A percentile compares a stretch with the other conserved stretches of the same genome.
Evolutionary conservation across 805 yeast genomes (phyloP).

Genomic region (Yamadazyma phyllophila): DNA sequence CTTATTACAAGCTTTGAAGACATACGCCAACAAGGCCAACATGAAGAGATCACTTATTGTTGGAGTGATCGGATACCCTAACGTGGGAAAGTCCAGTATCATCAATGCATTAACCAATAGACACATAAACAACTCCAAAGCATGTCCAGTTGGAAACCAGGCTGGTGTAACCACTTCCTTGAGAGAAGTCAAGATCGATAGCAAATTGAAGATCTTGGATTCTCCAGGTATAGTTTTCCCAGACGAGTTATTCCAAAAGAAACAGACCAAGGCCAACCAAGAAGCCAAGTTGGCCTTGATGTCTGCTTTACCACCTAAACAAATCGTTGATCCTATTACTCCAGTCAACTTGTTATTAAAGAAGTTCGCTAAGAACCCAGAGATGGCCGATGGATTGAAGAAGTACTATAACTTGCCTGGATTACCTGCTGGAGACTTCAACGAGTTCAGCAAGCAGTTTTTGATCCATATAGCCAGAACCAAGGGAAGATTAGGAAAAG

Average conservation of each 20-base stretch:
- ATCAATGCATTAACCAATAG: slow-evolving; percentile 85
- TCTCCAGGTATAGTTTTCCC: slow-evolving; percentile 99
- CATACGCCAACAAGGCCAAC: slow-evolving; percentile 79
- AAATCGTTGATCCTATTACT: slow-evolving; percentile 77
- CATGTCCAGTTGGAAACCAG: slow-evolving; percentile 96
- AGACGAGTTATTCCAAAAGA: slow-evolving; percentile 44
- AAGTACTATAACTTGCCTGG: slow-evolving; percentile 77
- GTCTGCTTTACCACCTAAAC: slow-evolving; percentile 87
- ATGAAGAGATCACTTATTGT: slow-evolving; percentile 86
- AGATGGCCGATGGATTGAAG: slow-evolving; percentile 75
- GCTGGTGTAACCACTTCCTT: slow-evolving; percentile 95
- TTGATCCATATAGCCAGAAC: slow-evolving; percentile 90
- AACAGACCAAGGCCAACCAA: slow-evolving; percentile 56
- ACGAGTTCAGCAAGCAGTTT: slow-evolving; percentile 80
- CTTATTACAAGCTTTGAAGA: slow-evolving; percentile 76
- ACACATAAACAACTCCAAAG: slow-evolving; percentile 61
- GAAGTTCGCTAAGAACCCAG: slow-evolving; percentile 68
- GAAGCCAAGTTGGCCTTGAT: slow-evolving; percentile 87
- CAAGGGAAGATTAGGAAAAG: slow-evolving; percentile 87
- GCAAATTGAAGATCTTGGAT: slow-evolving; percentile 82
- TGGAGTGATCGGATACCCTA: slow-evolving; percentile 97
- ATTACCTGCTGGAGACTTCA: slow-evolving; percentile 65
- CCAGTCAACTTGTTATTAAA: slow-evolving; percentile 77
- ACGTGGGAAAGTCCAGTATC: slow-evolving; percentile 93
- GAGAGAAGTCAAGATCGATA: slow-evolving; percentile 90